A percentile compares a stretch with the other conserved stretches of the same genome.
Evolutionary conservation across 1,284 basidiomycete species (phyloP).

Genomic region (Inonotus obliquus): DNA sequence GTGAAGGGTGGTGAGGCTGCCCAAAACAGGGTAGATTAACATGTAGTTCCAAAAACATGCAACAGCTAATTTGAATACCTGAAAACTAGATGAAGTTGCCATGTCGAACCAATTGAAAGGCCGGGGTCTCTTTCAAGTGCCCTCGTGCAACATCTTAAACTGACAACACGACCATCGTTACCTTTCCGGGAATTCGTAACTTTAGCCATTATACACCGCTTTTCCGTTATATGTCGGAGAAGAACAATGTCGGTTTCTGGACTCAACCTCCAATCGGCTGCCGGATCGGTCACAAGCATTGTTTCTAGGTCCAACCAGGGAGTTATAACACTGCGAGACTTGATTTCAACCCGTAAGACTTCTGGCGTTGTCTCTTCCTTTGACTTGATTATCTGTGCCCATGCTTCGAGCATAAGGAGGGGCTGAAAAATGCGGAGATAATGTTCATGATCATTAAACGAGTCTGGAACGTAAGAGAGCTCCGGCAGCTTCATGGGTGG

Average conservation of each 20-base stretch:
- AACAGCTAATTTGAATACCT: constrained; percentile 46
- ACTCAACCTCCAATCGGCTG: constrained; percentile 64
- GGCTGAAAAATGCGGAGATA: constrained; percentile 83
- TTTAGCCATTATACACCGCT: constrained; percentile 68
- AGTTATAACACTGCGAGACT: constrained; percentile 60
- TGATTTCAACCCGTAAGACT: constrained; percentile 53
- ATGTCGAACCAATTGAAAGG: constrained; percentile 58
- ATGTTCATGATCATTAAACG: constrained; percentile 61
- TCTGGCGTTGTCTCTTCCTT: constrained; percentile 57
- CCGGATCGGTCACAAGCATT: constrained; percentile 49
- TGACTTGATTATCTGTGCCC: constrained; percentile 83
- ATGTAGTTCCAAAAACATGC: neutral
- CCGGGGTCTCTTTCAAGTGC: constrained; percentile 47
- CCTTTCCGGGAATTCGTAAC: constrained; percentile 61
- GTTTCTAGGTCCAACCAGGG: constrained; percentile 74
- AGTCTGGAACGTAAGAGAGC: constrained; percentile 52
- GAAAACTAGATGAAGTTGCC: constrained; percentile 79
- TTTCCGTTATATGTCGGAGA: constrained; percentile 49
- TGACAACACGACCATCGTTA: constrained; percentile 46
- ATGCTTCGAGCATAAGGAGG: constrained; percentile 86
- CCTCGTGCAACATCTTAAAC: constrained; percentile 44
- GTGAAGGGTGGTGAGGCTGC: constrained; percentile 84
- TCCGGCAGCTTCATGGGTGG: constrained; percentile 43
- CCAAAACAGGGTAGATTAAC: neutral
- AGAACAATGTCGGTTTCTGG: constrained; percentile 76